Evolutionary conservation across 768 basidiomycete species (phyloP), one percentile per base, ranked within the genome.

Genomic region (Lactarius vividus): DNA sequence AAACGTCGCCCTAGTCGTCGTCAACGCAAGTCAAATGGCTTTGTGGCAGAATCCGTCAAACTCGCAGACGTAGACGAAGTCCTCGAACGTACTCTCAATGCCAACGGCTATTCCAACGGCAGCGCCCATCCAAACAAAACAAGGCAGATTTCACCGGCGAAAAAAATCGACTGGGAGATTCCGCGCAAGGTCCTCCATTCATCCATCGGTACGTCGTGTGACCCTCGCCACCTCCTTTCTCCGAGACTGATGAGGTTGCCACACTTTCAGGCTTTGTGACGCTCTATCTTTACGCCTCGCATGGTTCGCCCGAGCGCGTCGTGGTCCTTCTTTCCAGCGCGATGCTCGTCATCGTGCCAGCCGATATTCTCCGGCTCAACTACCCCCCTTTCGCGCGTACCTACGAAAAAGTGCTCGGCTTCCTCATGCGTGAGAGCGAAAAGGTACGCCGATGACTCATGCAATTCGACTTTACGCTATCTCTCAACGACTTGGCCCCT

Each of bases 381-480:
- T 86, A 79, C 40, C 82, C 85, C 3, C 70, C 78, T 0, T 89
- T 96, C 71, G 92, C 84, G 62, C 79, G 82, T 55, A 72, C 85
- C 9, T 96, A 91, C 72, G 94, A 96, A 74, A 78, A 79, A 20
- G 77, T 76, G 44, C 76, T 94, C 4, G 94, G 94, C 26, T 87
- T 91, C 71, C 82, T 96, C 58, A 96, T 96, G 95, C 85, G 95
- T 11, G 92, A 96, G 68, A 86, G 85, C 68, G 94, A 96, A 80
- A 88, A 85, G 79, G 89, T 89, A 70, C 60, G 80, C 69, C 61
- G 63, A 16, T 46, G 20, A 40, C 6, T 3, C 9, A 37, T 11
- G 35, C 23, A 29, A 54, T 16, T 33, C 29, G 42, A 52, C 52
- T 53, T 49, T 57, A 20, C 7, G 16, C 18, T 29, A 16, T n/a